phyloP scores from a whole-genome alignment of 2,329 filamentous ascomycete species.

The Diplodia mutila region DNA sequence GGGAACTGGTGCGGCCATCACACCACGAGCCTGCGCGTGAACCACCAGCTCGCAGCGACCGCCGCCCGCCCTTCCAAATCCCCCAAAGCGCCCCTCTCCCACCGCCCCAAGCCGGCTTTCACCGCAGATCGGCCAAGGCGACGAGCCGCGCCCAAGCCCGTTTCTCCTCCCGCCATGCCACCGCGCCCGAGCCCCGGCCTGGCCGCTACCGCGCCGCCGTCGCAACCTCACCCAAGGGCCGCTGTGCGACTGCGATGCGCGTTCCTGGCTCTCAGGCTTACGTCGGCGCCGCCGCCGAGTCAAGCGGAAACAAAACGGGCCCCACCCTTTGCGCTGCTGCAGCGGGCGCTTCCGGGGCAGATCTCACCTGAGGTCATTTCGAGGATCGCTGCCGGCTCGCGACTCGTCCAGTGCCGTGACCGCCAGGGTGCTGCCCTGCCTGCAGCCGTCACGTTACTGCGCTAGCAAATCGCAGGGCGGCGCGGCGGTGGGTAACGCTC shows the following conservation, averaged over 20 bases:
- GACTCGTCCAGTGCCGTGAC: constrained; percentile 11
- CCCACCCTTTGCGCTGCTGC: not conserved
- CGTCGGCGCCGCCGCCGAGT: constrained; percentile 5
- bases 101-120: constrained; percentile 12
- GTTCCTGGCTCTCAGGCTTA: not conserved
- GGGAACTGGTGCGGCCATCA: constrained; percentile 24
- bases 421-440: constrained; percentile 7
- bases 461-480: not conserved
- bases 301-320: constrained; percentile 14
- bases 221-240: constrained; percentile 1
- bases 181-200: not conserved
- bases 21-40: constrained; percentile 18
- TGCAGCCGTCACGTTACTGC: not conserved
- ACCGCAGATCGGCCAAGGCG: constrained; percentile 19
- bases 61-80: constrained; percentile 5
- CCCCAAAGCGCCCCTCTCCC: constrained; percentile 2
- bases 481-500: constrained; percentile 10
- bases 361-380: constrained; percentile 23
- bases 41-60: constrained; percentile 4
- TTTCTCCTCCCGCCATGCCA: constrained; percentile 20
- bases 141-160: constrained; percentile 14
- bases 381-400: constrained; percentile 13
- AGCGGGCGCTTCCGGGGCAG: constrained; percentile 21
- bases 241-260: not conserved
- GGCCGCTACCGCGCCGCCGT: not conserved